Percentiles rank a stretch among this genome's conserved stretches.
phyloP scores from a whole-genome alignment of 1,284 basidiomycete species.

The Wallemia mellicola region DNA sequence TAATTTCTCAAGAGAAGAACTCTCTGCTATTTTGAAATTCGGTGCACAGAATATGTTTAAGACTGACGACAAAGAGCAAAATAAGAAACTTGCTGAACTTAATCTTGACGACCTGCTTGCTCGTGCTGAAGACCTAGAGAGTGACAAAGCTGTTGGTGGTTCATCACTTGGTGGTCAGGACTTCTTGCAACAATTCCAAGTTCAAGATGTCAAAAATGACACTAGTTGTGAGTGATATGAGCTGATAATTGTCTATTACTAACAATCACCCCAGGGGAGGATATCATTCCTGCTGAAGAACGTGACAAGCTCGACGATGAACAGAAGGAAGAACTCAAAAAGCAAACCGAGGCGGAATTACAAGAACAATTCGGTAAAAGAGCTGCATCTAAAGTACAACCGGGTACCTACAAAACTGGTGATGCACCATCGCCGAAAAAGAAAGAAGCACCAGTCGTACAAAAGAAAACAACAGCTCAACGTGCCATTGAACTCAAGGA shows the following conservation, averaged over 20 bases:
- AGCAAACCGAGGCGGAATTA: slow-evolving; percentile 32
- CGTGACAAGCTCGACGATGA: slow-evolving; percentile 60
- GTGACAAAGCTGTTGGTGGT: slow-evolving; percentile 36
- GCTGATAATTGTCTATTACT: too few relatives aligned
- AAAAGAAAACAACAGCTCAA: slow-evolving; percentile 41
- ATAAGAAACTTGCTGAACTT: slow-evolving; percentile 93
- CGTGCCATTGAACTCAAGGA: slow-evolving; percentile 84
- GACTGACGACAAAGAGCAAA: slow-evolving; percentile 73
- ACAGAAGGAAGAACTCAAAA: slow-evolving; percentile 27
- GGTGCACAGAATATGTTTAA: slow-evolving; percentile 98
- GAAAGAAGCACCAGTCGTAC: slow-evolving; percentile 8
- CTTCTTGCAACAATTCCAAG: slow-evolving; percentile 83
- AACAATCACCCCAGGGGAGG: too few relatives aligned
- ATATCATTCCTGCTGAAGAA: slow-evolving; percentile 86
- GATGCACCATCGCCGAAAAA: slow-evolving; percentile 4
- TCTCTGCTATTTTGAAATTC: slow-evolving; percentile 95
- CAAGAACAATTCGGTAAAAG: slow-evolving; percentile 37
- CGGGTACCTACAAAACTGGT: slow-evolving; percentile 34
- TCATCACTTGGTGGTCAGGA: slow-evolving; percentile 87
- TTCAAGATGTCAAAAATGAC: slow-evolving; percentile 93
- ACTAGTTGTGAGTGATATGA: slow-evolving; percentile 55
- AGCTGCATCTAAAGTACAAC: slow-evolving; percentile 38
- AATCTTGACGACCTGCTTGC: slow-evolving; percentile 94
- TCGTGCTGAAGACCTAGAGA: slow-evolving; percentile 90
- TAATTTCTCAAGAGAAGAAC: slow-evolving; percentile 85